Base-by-base conservation (phyloP, 1,284 basidiomycete species). In the Vanrija pseudolonga region DNA sequence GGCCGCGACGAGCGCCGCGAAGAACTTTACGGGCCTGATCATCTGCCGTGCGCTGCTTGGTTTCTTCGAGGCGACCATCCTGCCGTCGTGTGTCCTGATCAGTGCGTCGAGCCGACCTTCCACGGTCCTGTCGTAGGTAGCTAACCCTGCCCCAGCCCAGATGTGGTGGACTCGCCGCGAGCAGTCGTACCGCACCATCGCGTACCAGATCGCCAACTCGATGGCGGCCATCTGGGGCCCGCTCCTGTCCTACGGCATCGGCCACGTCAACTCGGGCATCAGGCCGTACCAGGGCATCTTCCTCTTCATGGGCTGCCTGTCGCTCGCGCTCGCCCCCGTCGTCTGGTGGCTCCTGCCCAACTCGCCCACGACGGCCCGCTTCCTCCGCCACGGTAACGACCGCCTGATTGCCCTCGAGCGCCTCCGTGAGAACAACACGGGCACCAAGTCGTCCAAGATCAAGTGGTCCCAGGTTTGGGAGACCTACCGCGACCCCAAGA, bases 231-330 rank as follows among this genome's bases (percentile, higher is more conserved):
- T 74, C 59, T 39, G 19, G 11, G 72, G 72, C 43, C 68, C 69
- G 3, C 65, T 72, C 12, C 59, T 76, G 32, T 59, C 63, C 17
- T 74, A 71, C 62, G 72, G 63, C 32, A 67, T 72, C 53, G 70
- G 71, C 18, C 55, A 65, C 37, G 67, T 63, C 14, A 56, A 61
- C 18, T 45, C 59, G 44, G 48, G 40, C 26, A 53, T 71, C 57
- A 57, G 57, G 45, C 47, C 53, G 18, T 74, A 71, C 61, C 64
- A 80, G 73, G 76, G 72, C 17, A 81, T 81, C 52, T 82, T 81
- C 66, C 64, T 82, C 36, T 81, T 81, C 69, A 79, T 81, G 53
- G 81, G 81, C 28, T 65, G 75, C 9, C 60, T 81, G 43, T 79
- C 80, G 7, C 62, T 80, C 19, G 75, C 71, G n/a, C 69, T 71